Base-by-base conservation (phyloP, 1,284 basidiomycete species). In the Tilletia setariae region DNA sequence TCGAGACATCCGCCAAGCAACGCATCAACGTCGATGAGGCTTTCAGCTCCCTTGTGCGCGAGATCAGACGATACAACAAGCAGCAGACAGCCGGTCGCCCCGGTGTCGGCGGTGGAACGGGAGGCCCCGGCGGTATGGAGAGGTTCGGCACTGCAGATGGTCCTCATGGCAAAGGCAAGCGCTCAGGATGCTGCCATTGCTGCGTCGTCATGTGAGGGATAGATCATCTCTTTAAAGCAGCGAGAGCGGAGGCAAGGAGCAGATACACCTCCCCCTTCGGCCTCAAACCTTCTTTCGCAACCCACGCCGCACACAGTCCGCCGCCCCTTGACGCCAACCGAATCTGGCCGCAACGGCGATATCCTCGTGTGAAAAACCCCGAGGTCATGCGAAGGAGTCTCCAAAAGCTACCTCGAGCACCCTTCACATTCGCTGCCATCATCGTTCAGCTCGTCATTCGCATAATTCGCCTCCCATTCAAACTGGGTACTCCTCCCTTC, bases 11-110 rank as follows among this genome's bases (percentile, higher is more conserved):
- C 25, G 96, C 96, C 66, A 99, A 99, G 86, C 92, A 96, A 82
- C 88, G 96, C 63, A 92, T 97, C 84, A 98, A 98, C 80, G 96
- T 99, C 66, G 96, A 99, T 80, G 95, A 98, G 85, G 93, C 94
- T n/a, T 99, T 98, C 86, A 90, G 88, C 82, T 91, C 92, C 74
- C 90, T 99, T 69, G 96, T 99, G 46, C 89, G 94, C 63, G 94
- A 97, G 84, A 99, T 99, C 79, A 87, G 96, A 77, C 90, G 91
- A 83, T 97, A 94, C 85, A 98, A 98, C 87, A 94, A 78, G 78
- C 73, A 83, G 68, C 81, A 82, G 71, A 74, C 79, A 1, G 70
- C 70, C 53, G 78, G 76, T 40, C 68, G 79, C 49, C 79, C 79
- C 19, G 80, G 79, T n/a, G 77, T 75, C 1, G 70, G 72, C 6